phyloP scores from a whole-genome alignment of 768 basidiomycete genomes.

The Mycena crocata region DNA sequence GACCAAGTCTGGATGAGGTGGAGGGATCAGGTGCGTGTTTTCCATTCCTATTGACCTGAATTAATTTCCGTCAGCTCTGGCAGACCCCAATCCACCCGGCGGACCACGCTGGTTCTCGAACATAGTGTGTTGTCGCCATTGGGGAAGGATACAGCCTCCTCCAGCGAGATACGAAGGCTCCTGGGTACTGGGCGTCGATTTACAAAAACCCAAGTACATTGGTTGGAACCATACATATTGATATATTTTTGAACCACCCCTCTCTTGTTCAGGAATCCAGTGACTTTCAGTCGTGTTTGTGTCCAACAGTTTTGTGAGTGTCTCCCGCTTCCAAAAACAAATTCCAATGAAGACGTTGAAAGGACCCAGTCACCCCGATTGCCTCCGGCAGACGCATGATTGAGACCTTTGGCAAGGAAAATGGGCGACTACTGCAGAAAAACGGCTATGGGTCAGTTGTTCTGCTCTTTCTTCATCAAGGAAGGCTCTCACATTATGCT shows the following conservation, averaged over 20 bases:
- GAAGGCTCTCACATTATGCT: background rate
- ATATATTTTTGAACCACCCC: background rate
- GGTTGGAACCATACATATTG: background rate
- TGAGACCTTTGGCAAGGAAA: constrained; percentile 23
- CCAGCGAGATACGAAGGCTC: constrained; percentile 21
- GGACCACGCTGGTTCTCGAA: constrained; percentile 15
- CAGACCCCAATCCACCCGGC: constrained; percentile 21
- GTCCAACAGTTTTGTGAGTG: constrained; percentile 27
- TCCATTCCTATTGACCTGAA: no score
- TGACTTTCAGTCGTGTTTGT: constrained; percentile 27
- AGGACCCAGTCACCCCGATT: constrained; percentile 29
- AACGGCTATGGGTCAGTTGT: constrained; percentile 22
- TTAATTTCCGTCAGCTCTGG: constrained; percentile 6
- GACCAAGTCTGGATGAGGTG: constrained; percentile 27
- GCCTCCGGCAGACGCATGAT: constrained; percentile 23
- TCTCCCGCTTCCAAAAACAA: background rate
- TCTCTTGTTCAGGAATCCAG: constrained; percentile 18
- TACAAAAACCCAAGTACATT: constrained; percentile 19
- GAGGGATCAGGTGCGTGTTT: constrained; percentile 17
- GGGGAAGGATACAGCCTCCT: constrained; percentile 20
- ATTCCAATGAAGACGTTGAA: background rate
- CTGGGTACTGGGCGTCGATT: constrained; percentile 17
- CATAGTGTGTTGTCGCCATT: constrained; percentile 23
- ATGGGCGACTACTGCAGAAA: constrained; percentile 26
- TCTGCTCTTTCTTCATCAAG: background rate